Conservation (phyloP, 306 rosid species). For the Prunus mira region DNA sequence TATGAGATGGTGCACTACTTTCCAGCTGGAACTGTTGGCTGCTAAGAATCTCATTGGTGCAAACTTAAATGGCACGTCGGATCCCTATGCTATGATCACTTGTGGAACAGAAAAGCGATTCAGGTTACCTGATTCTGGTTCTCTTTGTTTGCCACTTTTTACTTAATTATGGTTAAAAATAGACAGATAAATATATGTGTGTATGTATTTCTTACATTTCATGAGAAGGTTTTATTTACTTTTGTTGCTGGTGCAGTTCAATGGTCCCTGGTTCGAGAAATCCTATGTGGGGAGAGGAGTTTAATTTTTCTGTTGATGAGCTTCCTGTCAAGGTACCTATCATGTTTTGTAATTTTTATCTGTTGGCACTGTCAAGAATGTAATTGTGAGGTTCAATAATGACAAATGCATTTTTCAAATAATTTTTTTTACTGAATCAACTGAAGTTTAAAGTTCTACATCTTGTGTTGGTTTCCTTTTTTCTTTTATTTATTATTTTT, state of each 20-base stretch:
- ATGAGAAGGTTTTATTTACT: slow-evolving; percentile 5
- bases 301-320: slow-evolving; percentile 90
- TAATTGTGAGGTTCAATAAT: neutral
- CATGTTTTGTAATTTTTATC: neutral
- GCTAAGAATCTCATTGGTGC: slow-evolving; percentile 95
- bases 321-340: slow-evolving; percentile 86
- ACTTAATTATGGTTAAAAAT: neutral
- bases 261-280: slow-evolving; percentile 99
- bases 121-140: slow-evolving; percentile 47
- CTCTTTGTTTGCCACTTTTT: slow-evolving; percentile 3
- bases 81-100: slow-evolving; percentile 91
- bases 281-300: slow-evolving; percentile 99
- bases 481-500: neutral
- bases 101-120: slow-evolving; percentile 90
- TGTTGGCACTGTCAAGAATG: neutral
- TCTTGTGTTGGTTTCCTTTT: neutral
- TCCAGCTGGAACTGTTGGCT: slow-evolving; percentile 93
- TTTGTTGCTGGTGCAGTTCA: slow-evolving; percentile 63
- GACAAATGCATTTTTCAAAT: neutral
- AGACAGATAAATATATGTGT: neutral
- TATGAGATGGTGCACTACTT: slow-evolving; percentile 4
- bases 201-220: neutral
- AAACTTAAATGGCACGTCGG: slow-evolving; percentile 94
- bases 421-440: no score
- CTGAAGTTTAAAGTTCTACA: neutral